Conservation (phyloP, 148 eudicot species). For the Dianthus caryophyllus region DNA sequence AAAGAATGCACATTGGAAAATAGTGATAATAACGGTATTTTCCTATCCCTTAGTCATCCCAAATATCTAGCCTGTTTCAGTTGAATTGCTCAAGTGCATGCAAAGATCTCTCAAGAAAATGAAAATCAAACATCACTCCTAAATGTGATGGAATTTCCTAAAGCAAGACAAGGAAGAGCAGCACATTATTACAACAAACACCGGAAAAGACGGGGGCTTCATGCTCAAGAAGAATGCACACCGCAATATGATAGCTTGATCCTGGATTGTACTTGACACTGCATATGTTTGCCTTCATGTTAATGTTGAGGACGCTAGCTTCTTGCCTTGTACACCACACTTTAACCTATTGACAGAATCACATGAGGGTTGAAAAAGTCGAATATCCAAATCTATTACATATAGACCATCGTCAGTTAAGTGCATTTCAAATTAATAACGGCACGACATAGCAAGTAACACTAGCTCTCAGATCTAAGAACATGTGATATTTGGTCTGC, state of each 20-base stretch:
- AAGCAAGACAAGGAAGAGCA: neutral
- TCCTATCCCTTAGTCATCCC: neutral
- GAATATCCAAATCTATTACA: neutral
- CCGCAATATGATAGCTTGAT: slow-evolving; percentile 64
- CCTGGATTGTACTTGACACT: slow-evolving; percentile 81
- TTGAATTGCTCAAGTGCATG: neutral
- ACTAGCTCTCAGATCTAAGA: no score
- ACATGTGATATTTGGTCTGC: no score
- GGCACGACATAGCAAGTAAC: neutral
- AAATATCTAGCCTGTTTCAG: neutral
- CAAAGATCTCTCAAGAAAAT: neutral
- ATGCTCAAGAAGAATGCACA: slow-evolving; percentile 20
- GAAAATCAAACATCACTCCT: neutral
- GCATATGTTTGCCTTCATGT: slow-evolving; percentile 79
- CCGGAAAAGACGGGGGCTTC: neutral
- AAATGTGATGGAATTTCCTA: neutral
- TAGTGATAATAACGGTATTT: neutral
- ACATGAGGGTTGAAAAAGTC: neutral
- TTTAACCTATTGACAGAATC: slow-evolving; percentile 47
- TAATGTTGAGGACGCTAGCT: slow-evolving; percentile 65
- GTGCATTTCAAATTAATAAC: neutral
- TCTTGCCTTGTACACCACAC: slow-evolving; percentile 78
- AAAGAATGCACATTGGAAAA: neutral
- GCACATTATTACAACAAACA: neutral
- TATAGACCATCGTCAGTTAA: neutral